Base-by-base conservation (phyloP, 768 basidiomycete genomes). In the Russula foetens region DNA sequence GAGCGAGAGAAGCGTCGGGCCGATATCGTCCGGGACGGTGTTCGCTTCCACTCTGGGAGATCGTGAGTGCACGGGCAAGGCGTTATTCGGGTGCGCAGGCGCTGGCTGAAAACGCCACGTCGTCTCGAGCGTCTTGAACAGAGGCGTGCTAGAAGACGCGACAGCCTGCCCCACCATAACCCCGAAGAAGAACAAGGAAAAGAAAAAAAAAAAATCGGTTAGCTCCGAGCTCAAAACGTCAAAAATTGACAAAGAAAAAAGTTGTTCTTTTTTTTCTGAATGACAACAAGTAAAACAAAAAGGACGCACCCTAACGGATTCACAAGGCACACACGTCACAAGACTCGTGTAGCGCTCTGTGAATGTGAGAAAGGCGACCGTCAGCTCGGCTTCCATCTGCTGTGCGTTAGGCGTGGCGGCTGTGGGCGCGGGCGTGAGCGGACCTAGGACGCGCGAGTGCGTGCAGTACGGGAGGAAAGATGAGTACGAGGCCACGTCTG, bases 391-490 rank as follows among this genome's bases (percentile, higher is more conserved):
- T 43, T 92, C 84, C 75, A 96, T 83, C 48, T 77, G 74, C 59
- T 51, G 31, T n/a, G 43, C 41, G 54, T 69, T 63, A 6, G 59
- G 61, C 24, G 65, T 67, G 17, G 60, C 28, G 11, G 62, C 43
- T 2, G 46, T 56, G n/a, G 68, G 55, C 46, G 64, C 43, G 64
- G 68, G 68, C 64, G 58, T 44, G 31, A 74, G 71, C 3, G 71
- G 69, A 43, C 64, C 59, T 15, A 95, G 75, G 58, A 95, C 79
- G 24, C 81, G 81, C 5, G 92, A 88, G 23, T 76, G 75, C 14
- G 81, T 83, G 75, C 95, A 97, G 72, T 90, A 96, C 7, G 97
- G 96, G 54, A 99, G 76, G 71, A 98, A 99, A 60, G 75, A 76
- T 11, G 84, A 81, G 71, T 98, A 99, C 2, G 90, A 89, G 17